Base-by-base conservation (phyloP, 2,329 filamentous ascomycete species). In the Elsinoe arachidis region DNA sequence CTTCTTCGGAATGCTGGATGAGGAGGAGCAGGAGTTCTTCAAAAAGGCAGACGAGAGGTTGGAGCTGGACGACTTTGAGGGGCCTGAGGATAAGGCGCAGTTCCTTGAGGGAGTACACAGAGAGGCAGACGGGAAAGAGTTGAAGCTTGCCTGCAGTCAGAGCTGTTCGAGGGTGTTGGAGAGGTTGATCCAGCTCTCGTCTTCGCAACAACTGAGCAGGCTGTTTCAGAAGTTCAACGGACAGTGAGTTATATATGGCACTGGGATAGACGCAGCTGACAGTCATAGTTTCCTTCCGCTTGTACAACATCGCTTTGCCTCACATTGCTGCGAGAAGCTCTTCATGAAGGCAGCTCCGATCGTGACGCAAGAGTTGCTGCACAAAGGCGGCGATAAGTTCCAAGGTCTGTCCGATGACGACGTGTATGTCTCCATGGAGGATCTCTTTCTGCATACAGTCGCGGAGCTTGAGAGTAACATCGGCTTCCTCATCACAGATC, bases 1-100 rank as follows among this genome's bases (percentile, higher is more conserved):
- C 58, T 99, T 96, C 76, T 97, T 95, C 66, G 93, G 93, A 62
- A 85, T 96, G 78, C 84, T 99, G 23, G 87, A 90, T 65, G 86
- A 95, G 56, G 83, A 95, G 63, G 93, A 99, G 76, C 90, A 96
- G 69, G 91, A 96, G 71, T 96, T 96, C 72, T 99, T 97, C 72
- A 86, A 88, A 63, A 84, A 84, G 49, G 90, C 91, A 56, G 91
- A 95, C 75, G 87, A 95, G 70, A 79, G 95, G 74, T 84, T 99
- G 59, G 91, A 96, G 70, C 73, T 89, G 63, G 93, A 97, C 73
- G 84, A 92, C 69, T 97, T 97, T 69, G 82, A 81, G 39, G 84
- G 85, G 38, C 71, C 82, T 55, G 89, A 96, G 63, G 76, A 78
- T 62, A 72, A 75, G 57, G 63, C 65, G 7, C 65, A 75, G 17